Base-by-base conservation (phyloP, 108 stramenopile genomes). In the Fragilaria crotonensis region DNA sequence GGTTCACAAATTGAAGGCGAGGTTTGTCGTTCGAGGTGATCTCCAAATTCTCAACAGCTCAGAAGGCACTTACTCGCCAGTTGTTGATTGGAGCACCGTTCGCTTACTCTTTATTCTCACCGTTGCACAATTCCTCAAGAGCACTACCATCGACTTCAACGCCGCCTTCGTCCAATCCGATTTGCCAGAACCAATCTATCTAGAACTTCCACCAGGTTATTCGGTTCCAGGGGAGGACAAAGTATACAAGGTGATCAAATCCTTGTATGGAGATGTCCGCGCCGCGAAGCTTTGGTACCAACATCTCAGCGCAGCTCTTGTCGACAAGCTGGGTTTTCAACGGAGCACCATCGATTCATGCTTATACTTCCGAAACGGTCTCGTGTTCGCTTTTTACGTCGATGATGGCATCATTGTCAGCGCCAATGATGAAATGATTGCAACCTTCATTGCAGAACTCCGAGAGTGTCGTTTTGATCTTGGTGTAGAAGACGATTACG, bases 21-120 rank as follows among this genome's bases (percentile, higher is more conserved):
- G 83, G 17, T 71, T 75, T 30, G 80, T 79, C 58, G 67, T 60
- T 22, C 52, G 83, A 26, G 79, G 79, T 4, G 70, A 80, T 46
- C 54, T 55, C 29, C 83, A 84, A 57, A 45, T 60, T 0, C 28
- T 17, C 0, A 11, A 48, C 64, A 33, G 64, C 49, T 32, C 63
- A 31, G 61, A 80, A 30, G 83, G 83, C 4, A 73, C 66, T 19
- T 73, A 54, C 52, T 44, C 72, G 7, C 67, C 78, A 7, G 78
- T 80, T 3, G 71, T 80, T 0, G 58, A 70, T 22, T 76, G 79
- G 75, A 46, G 54, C 22, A 74, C 72, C 0, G 32, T 71, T 25
- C 45, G 73, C 0, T 17, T 60, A 7, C 3, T 64, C 5, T 26
- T 64, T 3, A 25, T 23, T 28, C 47, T 62, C n/a, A n/a, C n/a